Conservation (phyloP, 2,329 filamentous ascomycete species). For the Beauveria rudraprayagi region DNA sequence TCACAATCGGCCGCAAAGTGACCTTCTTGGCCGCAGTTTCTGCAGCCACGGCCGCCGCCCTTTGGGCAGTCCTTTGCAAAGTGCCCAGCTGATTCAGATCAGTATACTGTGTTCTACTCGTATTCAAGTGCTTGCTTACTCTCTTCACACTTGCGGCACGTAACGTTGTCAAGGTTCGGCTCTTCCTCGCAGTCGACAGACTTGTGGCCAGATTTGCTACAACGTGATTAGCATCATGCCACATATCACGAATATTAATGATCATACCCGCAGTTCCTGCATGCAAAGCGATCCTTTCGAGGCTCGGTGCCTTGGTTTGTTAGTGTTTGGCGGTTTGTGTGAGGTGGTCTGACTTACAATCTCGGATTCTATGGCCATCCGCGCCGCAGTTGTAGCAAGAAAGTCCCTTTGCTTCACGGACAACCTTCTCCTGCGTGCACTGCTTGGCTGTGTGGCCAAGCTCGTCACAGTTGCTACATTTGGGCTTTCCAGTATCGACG, state of each 20-base stretch:
- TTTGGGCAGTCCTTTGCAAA: constrained; percentile 57
- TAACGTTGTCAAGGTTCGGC: constrained; percentile 52
- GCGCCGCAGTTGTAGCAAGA: constrained; percentile 58
- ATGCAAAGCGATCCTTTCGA: constrained; percentile 56
- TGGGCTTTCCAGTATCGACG: constrained; percentile 48
- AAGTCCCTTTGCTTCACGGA: constrained; percentile 39
- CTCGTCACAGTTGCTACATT: constrained; percentile 57
- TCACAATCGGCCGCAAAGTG: constrained; percentile 47
- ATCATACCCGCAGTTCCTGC: constrained; percentile 57
- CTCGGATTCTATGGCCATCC: constrained; percentile 58
- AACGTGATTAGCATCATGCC: background rate
- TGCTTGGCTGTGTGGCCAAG: constrained; percentile 54
- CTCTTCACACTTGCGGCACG: constrained; percentile 58
- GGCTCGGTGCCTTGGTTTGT: constrained; percentile 43
- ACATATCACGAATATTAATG: background rate
- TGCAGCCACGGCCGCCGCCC: constrained; percentile 46
- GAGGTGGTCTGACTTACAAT: constrained; percentile 45
- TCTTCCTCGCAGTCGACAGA: constrained; percentile 47
- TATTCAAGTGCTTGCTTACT: constrained; percentile 33
- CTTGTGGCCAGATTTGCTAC: constrained; percentile 42
- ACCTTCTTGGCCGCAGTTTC: constrained; percentile 57
- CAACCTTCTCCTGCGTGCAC: constrained; percentile 51
- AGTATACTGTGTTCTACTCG: background rate
- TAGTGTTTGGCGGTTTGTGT: background rate
- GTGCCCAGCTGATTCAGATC: constrained; percentile 42